Evolutionary conservation across 2,329 filamentous ascomycete genomes (phyloP), one percentile per base, ranked within the genome.

Genomic region (Phoma sp.): DNA sequence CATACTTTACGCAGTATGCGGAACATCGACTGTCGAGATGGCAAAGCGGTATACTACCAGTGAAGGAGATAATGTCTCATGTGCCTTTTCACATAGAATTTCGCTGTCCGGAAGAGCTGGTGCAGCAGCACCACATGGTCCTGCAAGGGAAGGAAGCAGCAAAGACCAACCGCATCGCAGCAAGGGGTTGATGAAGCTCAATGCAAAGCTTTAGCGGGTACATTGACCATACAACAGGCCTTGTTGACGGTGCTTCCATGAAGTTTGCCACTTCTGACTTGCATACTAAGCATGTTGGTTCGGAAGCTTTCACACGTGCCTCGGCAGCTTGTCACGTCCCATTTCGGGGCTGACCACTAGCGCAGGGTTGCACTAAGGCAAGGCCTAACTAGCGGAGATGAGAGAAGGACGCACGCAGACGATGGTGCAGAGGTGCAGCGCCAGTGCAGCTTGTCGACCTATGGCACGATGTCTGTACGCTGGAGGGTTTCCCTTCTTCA

Each of bases 1-100:
- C 37, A 12, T 67, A 68, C 36, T 71, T 69, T 28, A 62, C 59
- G 4, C 47, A 56, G 32, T 69, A 69, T 47, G 61, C 63, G 2
- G 56, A 66, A 42, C 46, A 43, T 20, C 53, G 64, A 30, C 47
- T 56, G 33, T 20, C 37, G n/a, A 45, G 30, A 23, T 51, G 47
- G 23, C 47, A 57, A 7, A 33, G 26, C 10, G 60, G 63, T 1
- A 25, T 53, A 5, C 36, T 56, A 10, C 57, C 60, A 9, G 47
- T 48, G 5, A 25, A 29, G 14, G 66, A 68, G 34, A 66, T 56
- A 1, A 40, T 69, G 53, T 57, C 32, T 12, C 59, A 66, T 40
- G 64, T 70, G 9, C 62, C 64, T 1, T 70, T 72, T 23, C 59
- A 64, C 17, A 47, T 72, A n/a, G 67, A 72, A 18, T 72, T 72